phyloP scores from a whole-genome alignment of 2,329 filamentous ascomycete species.

The Periconia macrospinosa region DNA sequence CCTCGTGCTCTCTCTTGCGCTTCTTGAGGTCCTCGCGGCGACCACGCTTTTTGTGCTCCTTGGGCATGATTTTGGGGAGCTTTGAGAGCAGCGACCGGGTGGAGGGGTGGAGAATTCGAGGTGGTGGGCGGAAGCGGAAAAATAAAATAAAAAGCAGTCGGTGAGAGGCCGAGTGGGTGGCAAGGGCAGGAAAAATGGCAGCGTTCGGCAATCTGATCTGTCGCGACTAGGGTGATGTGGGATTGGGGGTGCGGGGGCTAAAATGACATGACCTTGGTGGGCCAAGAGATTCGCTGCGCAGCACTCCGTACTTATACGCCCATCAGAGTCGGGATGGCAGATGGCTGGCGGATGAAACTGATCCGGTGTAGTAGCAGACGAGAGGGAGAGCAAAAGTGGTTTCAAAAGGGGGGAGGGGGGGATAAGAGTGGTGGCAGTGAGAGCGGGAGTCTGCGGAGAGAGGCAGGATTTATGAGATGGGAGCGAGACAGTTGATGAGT shows the following conservation, averaged over 20 bases:
- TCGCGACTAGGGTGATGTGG: background rate
- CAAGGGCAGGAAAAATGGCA: background rate
- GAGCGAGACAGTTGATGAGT: too few species aligned
- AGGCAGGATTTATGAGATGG: too few species aligned
- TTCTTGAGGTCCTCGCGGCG: slow-evolving; percentile 56
- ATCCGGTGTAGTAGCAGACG: too few species aligned
- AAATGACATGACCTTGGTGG: background rate
- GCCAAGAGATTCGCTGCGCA: too few species aligned
- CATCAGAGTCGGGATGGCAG: too few species aligned
- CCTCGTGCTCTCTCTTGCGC: slow-evolving; percentile 51
- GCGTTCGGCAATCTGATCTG: slow-evolving; percentile 2
- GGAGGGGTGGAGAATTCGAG: background rate
- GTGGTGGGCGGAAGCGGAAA: background rate
- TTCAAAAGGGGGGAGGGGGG: too few species aligned
- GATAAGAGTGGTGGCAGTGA: too few species aligned
- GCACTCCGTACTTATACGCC: too few species aligned
- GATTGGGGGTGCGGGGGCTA: background rate
- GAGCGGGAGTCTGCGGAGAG: too few species aligned
- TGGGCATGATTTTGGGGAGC: slow-evolving; percentile 53
- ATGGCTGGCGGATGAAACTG: too few species aligned
- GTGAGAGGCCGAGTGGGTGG: background rate
- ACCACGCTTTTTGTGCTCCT: slow-evolving; percentile 61
- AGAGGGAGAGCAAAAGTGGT: too few species aligned
- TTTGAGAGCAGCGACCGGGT: background rate
- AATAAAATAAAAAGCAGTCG: background rate